These are phyloP conservation scores for Rhododendron griersonianum DNA, from an alignment of 148 eudicot genomes.

Conservation along the genomic window DNA sequence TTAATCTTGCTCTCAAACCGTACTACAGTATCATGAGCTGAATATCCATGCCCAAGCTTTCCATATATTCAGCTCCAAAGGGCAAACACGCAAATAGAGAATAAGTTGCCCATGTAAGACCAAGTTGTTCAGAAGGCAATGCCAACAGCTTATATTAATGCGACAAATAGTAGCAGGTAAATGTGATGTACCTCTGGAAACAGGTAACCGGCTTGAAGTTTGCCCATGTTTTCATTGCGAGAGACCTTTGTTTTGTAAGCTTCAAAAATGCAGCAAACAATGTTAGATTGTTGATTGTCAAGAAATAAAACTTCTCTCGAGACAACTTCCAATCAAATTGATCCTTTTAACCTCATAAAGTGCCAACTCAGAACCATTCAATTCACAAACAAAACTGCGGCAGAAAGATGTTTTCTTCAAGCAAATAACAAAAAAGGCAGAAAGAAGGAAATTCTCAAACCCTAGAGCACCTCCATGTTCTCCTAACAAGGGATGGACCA, in stretches of 20 bases:
- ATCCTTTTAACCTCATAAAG: background rate
- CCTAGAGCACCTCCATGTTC: no score
- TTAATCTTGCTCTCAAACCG: background rate
- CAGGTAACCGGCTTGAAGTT: conserved; percentile 54
- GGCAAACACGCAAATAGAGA: background rate
- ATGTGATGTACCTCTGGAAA: conserved; percentile 57
- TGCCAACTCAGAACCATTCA: background rate
- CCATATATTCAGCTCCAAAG: background rate
- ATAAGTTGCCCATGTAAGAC: background rate
- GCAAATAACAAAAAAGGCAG: no score
- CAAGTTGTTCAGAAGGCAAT: background rate
- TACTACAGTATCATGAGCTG: background rate
- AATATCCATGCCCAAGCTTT: background rate
- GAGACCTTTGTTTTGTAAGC: conserved; percentile 66
- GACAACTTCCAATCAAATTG: background rate
- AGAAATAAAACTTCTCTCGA: background rate
- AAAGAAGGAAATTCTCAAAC: no score
- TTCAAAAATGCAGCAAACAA: conserved; percentile 20
- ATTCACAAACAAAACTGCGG: background rate
- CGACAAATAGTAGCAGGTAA: background rate
- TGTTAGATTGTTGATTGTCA: background rate
- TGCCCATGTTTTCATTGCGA: conserved; percentile 64
- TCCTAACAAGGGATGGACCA: no score
- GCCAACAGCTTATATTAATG: background rate
- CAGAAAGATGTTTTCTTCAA: no score